A percentile compares a stretch with the other conserved stretches of the same genome.
Conservation (phyloP, 2,329 filamentous ascomycete species). For the Pseudogymnoascus sp. region DNA sequence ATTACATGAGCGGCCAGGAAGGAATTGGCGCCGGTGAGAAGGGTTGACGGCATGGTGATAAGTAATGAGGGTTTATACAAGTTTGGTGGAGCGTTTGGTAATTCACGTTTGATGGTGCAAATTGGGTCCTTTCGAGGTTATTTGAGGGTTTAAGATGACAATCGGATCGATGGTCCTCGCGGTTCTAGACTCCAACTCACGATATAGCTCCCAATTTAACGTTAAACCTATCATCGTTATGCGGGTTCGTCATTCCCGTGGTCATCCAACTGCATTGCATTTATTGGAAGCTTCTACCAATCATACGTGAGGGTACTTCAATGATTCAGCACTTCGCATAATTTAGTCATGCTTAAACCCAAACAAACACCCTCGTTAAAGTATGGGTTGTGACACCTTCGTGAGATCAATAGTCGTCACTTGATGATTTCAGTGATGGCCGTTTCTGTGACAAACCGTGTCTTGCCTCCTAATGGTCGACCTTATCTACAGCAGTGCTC, state of each 20-base stretch:
- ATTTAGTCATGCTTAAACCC: background rate
- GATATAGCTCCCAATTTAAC: background rate
- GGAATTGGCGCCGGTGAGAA: constrained; percentile 27
- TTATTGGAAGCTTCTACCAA: background rate
- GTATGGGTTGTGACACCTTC: background rate
- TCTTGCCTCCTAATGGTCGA: background rate
- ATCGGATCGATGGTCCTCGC: background rate
- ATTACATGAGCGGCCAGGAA: constrained; percentile 25
- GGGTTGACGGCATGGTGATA: constrained; percentile 24
- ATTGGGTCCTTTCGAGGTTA: background rate
- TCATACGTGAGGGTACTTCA: background rate
- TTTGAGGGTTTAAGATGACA: background rate
- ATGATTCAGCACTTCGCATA: background rate
- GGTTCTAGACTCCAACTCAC: background rate
- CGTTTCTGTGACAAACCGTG: background rate
- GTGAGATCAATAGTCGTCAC: background rate
- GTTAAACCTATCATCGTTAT: background rate
- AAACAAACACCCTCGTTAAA: background rate
- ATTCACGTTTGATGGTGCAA: constrained; percentile 14
- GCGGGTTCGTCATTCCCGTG: background rate
- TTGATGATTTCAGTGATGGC: too few species aligned
- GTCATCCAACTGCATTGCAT: background rate
- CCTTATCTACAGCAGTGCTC: background rate
- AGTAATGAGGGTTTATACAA: constrained; percentile 30
- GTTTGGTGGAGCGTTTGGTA: constrained; percentile 50